These are phyloP conservation scores for Colletotrichum magnum DNA, from an alignment of 2,329 filamentous ascomycete genomes.

Conservation along the genomic window DNA sequence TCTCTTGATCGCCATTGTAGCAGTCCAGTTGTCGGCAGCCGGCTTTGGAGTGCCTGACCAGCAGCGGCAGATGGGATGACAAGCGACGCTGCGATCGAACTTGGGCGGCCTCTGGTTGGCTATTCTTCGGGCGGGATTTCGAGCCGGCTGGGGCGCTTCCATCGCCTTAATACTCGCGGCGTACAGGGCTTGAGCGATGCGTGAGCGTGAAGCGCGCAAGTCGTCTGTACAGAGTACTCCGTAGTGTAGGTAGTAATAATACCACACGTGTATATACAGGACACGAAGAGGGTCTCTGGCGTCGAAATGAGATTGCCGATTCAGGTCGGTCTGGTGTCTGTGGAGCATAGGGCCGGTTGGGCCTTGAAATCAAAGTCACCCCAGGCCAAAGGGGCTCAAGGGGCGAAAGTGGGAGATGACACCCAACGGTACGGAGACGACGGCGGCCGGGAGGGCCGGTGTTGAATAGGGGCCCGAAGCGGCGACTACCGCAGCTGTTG, in stretches of 20 bases:
- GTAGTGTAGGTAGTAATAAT: too few relatives aligned
- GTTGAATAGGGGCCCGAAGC: conserved; percentile 34
- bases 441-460: conserved; percentile 33
- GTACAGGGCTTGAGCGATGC: conserved; percentile 8
- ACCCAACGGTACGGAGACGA: conserved; percentile 19
- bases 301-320: conserved; percentile 36
- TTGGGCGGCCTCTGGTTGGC: conserved; percentile 24
- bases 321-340: conserved; percentile 34
- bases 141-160: conserved; percentile 26
- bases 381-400: conserved; percentile 27
- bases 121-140: neutral
- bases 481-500: conserved; percentile 16
- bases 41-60: neutral
- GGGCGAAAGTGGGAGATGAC: conserved; percentile 36
- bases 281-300: conserved; percentile 2
- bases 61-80: conserved; percentile 31
- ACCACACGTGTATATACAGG: too few relatives aligned
- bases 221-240: too few relatives aligned
- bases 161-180: conserved; percentile 8
- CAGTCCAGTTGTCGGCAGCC: conserved; percentile 10
- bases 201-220: neutral
- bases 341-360: conserved; percentile 30
- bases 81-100: conserved; percentile 23
- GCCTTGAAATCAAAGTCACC: conserved; percentile 32
- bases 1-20: conserved; percentile 1